phyloP scores from a whole-genome alignment of 2,329 filamentous ascomycete genomes.

The Thielaviopsis populi region DNA sequence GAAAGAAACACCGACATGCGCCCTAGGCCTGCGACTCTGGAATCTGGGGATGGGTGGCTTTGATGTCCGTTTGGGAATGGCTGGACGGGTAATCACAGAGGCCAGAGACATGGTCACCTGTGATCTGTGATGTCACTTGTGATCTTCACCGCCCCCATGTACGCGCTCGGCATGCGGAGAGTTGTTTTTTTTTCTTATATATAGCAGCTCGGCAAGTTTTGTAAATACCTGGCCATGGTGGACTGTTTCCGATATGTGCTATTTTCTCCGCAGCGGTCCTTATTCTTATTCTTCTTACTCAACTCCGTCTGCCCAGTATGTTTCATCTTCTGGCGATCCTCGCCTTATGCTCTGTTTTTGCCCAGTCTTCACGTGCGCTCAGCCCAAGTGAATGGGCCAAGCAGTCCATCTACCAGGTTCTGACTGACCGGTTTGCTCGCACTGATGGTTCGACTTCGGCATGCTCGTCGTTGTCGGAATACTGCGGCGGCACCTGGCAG shows the following conservation, averaged over 20 bases:
- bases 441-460: constrained; percentile 25
- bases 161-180: not conserved
- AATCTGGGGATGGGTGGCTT: not conserved
- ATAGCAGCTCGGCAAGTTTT: not conserved
- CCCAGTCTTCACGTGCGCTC: constrained; percentile 19
- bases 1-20: constrained; percentile 6
- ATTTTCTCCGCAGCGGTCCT: not conserved
- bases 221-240: not conserved
- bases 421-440: constrained; percentile 31
- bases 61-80: not conserved
- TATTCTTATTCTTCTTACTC: not conserved
- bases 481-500: constrained; percentile 37
- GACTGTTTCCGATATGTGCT: not conserved
- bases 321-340: constrained; percentile 5
- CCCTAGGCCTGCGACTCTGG: constrained; percentile 2
- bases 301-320: not conserved
- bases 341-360: not conserved
- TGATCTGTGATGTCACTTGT: not conserved
- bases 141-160: not conserved
- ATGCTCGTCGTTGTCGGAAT: constrained; percentile 23
- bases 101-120: not conserved
- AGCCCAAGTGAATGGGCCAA: constrained; percentile 25
- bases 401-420: constrained; percentile 32
- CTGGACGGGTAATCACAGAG: not conserved
- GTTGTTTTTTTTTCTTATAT: not conserved